phyloP scores from a whole-genome alignment of 139 green algal genomes.

The Astrephomene gubernaculifera region DNA sequence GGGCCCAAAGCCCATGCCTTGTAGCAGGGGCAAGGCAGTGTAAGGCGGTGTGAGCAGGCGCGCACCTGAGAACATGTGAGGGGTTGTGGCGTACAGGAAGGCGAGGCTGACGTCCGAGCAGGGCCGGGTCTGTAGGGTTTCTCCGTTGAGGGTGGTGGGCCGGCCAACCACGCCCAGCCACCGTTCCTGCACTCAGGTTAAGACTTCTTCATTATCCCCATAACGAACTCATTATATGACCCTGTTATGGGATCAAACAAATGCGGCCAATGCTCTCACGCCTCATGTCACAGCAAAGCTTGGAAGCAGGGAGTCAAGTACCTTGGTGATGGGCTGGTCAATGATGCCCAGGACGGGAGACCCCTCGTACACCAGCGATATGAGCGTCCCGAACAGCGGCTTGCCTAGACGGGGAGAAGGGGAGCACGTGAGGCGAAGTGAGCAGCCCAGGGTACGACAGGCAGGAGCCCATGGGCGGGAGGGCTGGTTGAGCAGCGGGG shows the following conservation, averaged over 20 bases:
- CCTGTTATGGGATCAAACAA: too few species aligned
- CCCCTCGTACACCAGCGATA: constrained; percentile 92
- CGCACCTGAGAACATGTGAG: constrained; percentile 93
- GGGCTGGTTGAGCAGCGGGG: too few species aligned
- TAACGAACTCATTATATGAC: too few species aligned
- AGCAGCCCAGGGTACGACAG: too few species aligned
- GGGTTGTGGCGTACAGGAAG: constrained; percentile 85
- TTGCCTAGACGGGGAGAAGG: constrained; percentile 81
- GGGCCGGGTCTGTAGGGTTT: constrained; percentile 58
- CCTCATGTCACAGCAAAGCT: too few species aligned
- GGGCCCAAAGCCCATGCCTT: too few species aligned
- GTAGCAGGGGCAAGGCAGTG: too few species aligned
- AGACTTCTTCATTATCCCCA: too few species aligned
- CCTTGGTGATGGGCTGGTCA: constrained; percentile 90
- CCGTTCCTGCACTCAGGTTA: constrained; percentile 75
- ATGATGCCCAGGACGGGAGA: constrained; percentile 94
- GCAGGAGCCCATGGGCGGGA: background rate
- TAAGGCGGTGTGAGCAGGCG: too few species aligned
- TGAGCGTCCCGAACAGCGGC: constrained; percentile 96
- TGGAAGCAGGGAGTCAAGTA: too few species aligned
- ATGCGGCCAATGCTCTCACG: too few species aligned
- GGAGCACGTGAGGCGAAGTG: background rate
- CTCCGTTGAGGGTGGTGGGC: constrained; percentile 90
- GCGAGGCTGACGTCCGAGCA: constrained; percentile 60
- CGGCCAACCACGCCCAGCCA: constrained; percentile 91